Evolutionary conservation across 805 yeast genomes (phyloP), one percentile per base, ranked within the genome.

Genomic region (Candida namnaoensis): DNA sequence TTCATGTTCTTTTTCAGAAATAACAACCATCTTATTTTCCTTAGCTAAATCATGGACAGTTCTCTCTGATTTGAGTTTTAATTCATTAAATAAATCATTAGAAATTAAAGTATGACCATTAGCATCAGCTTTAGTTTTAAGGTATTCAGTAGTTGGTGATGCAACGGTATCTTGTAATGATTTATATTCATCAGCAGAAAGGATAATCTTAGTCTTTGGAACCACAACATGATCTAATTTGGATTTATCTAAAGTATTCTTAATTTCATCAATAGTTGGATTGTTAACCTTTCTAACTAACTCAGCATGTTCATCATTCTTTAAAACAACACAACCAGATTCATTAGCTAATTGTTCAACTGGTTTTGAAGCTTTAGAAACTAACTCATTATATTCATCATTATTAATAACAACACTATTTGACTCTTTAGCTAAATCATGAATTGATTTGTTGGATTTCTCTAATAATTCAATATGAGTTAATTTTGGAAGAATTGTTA

Each of bases 331-430:
- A 37, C 42, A 41, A 32, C 49, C 48, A 9, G 37, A 32, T 10
- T 27, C 34, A 13, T 30, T 36, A 6, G 45, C 58, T 34, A 41
- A 36, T 1, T 42, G 50, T 6, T 50, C 48, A 23, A 49, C 14
- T 1, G 58, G 36, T 32, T 42, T 51, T 10, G 37, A 38, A 3
- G 56, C 48, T 33, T 41, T 47, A 1, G 39, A 15, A 27, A 38
- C 24, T 25, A 54, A 25, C 2, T 15, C 41, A 3, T 24, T 33
- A 7, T 37, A 38, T 24, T 61, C 63, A 4, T 44, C 45, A 3
- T 34, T 34, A 14, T 51, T 40, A 7, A 66, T 38, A 11, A 64
- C 39, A 30, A 45, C 43, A 32, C 49, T 43, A 13, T 58, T 57
- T 7, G 49, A 38, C 1, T 46, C 40, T 14, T 41, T 39, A n/a